A percentile compares a stretch with the other conserved stretches of the same genome.
These are phyloP conservation scores for Candida frijolesensis DNA, from an alignment of 1,139 yeast species.

Conservation along the genomic window DNA sequence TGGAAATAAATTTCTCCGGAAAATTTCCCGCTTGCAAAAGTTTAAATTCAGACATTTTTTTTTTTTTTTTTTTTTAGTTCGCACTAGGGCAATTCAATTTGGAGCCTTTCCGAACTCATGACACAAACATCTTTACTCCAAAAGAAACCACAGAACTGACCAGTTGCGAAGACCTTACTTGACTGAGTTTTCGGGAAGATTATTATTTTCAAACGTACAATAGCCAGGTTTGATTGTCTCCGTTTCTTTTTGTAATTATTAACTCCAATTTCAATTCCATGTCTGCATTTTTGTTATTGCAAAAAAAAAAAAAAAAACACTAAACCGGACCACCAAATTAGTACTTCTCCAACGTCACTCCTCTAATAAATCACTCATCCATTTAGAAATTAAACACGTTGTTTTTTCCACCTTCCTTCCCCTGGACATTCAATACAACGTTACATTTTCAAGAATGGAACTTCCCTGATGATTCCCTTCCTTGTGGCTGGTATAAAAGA, in stretches of 20 bases:
- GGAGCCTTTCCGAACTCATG: not conserved
- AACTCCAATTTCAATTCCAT: not conserved
- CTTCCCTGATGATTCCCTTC: constrained; percentile 1
- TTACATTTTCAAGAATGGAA: not conserved
- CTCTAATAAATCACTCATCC: not conserved
- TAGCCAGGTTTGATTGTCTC: no score
- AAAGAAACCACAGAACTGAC: not conserved
- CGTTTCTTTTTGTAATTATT: not conserved
- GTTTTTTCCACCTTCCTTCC: not conserved
- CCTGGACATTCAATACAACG: not conserved
- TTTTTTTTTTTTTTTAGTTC: not conserved
- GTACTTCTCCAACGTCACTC: not conserved
- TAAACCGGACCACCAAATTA: not conserved
- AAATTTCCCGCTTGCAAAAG: not conserved
- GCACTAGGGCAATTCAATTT: not conserved
- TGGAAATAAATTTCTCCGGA: not conserved
- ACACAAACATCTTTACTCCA: not conserved
- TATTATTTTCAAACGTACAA: not conserved
- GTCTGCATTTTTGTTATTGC: constrained; percentile 1
- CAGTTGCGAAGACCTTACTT: not conserved
- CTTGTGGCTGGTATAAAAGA: not conserved
- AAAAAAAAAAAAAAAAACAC: not conserved
- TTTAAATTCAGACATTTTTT: not conserved
- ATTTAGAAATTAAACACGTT: not conserved
- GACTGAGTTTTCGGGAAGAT: not conserved